Percentiles rank a stretch among this genome's conserved stretches.
phyloP scores from a whole-genome alignment of 805 yeast genomes.

The Candida ficus region DNA sequence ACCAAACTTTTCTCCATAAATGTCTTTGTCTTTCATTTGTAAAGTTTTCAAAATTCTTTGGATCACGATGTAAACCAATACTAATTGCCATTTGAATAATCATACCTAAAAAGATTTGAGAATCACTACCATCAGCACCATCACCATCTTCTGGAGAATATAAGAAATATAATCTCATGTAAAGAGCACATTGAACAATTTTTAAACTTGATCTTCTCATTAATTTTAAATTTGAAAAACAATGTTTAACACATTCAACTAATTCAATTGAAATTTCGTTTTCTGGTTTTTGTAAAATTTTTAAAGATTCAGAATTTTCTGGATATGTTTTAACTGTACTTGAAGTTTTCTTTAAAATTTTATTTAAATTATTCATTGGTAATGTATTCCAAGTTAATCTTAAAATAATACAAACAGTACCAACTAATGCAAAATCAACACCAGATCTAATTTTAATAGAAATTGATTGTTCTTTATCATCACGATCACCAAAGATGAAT shows the following conservation, averaged over 20 bases:
- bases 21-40: conserved; percentile 36
- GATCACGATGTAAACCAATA: conserved; percentile 66
- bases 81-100: conserved; percentile 62
- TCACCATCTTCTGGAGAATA: conserved; percentile 59
- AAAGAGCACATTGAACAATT: conserved; percentile 56
- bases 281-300: conserved; percentile 33
- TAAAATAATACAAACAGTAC: conserved; percentile 46
- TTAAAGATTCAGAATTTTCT: conserved; percentile 14
- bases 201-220: conserved; percentile 41
- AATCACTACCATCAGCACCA: conserved; percentile 53
- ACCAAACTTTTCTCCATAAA: conserved; percentile 58
- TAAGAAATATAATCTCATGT: conserved; percentile 48
- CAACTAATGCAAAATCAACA: conserved; percentile 42
- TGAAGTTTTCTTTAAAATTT: conserved; percentile 11
- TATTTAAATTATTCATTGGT: conserved; percentile 33
- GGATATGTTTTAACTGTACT: conserved; percentile 15
- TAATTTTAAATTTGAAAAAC: conserved; percentile 37
- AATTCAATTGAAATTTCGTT: conserved; percentile 36
- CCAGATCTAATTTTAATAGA: conserved; percentile 29
- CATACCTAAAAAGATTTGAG: conserved; percentile 50
- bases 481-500: conserved; percentile 39
- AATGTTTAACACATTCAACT: conserved; percentile 41
- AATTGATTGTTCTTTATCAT: conserved; percentile 26
- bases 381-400: conserved; percentile 53
- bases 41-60: conserved; percentile 44